Conservation (phyloP, 169 alveolate species). For the Cryptosporidium andersoni region DNA sequence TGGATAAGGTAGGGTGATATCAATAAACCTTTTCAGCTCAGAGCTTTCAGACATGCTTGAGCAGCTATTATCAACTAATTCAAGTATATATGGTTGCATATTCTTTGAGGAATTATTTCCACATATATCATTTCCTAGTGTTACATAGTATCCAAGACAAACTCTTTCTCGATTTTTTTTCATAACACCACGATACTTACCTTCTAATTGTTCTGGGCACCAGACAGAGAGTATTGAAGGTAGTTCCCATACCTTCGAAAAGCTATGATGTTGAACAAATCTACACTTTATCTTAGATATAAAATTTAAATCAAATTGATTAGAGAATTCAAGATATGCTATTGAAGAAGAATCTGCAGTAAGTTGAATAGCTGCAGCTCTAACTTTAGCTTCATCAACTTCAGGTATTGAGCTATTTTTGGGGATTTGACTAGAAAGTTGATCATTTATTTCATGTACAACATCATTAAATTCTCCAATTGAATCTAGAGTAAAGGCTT, state of each 20-base stretch:
- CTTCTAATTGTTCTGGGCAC: slow-evolving; percentile 62
- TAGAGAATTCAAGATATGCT: neutral
- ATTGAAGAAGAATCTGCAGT: neutral
- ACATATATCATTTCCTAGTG: neutral
- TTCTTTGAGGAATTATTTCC: neutral
- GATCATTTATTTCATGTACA: neutral
- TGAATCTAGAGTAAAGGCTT: slow-evolving; percentile 1
- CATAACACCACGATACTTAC: slow-evolving; percentile 66
- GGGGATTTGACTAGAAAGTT: neutral
- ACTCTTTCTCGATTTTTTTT: slow-evolving; percentile 49
- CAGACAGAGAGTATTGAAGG: slow-evolving; percentile 30
- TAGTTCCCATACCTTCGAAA: slow-evolving; percentile 30
- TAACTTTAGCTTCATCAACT: slow-evolving; percentile 12
- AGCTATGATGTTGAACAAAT: slow-evolving; percentile 25
- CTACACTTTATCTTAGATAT: slow-evolving; percentile 43
- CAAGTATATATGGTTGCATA: slow-evolving; percentile 25
- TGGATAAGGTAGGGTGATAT: slow-evolving; percentile 32
- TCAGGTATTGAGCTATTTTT: slow-evolving; percentile 6
- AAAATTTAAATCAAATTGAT: slow-evolving; percentile 10
- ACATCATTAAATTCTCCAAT: neutral
- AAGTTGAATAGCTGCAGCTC: slow-evolving; percentile 19
- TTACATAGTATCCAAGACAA: slow-evolving; percentile 45
- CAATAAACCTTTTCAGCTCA: slow-evolving; percentile 38
- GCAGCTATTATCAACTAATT: slow-evolving; percentile 37
- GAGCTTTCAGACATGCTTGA: slow-evolving; percentile 66